Evolutionary conservation across 495 filamentous ascomycete genomes (phyloP), one percentile per base, ranked within the genome.

Genomic region (Trichoderma erinaceum): DNA sequence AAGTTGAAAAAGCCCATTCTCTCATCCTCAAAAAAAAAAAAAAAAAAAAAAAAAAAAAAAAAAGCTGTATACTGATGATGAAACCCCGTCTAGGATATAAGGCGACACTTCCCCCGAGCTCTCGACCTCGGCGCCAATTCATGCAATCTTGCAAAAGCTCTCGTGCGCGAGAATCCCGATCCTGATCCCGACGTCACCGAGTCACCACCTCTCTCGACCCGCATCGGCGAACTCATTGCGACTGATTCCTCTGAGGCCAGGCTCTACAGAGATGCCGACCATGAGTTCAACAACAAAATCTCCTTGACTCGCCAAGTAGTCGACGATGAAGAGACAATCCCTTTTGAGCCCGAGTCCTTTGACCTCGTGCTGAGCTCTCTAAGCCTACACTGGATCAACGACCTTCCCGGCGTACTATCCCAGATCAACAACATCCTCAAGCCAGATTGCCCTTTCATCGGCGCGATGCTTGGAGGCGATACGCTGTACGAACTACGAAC

Each of bases 301-400:
- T 76, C 84, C 66, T 83, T 96, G 65, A 85, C 83, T 18, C 90
- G 94, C 10, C 79, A 91, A 44, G 85, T 94, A 11, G 81, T 96
- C 3, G 78, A 87, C 50, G 82, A 90, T 69, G 91, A 96, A 69
- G 79, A 86, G 69, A 78, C 86, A 3, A 81, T 97, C 1, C 92
- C 94, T 0, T 97, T 91, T 79, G 84, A 82, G 25, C 78, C 88
- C n/a, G 83, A 88, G 71, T 84, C 85, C 23, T 97, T 97, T 78
- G 92, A 97, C 79, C 89, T 95, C 43, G 90, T 97, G 3, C 80
- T 99, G 35, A 92, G 88, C 72, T 93, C 89, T 56, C 80, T 96
- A 69, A 92, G 88, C 41, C 85, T 99, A 75, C 96, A 99, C 78
- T 99, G 96, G 96, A 89, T 97, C 78, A 99, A 99, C 77, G 91